A percentile compares a stretch with the other conserved stretches of the same genome.
Evolutionary conservation across 78 protist genomes (phyloP).

Genomic region (Chrysochromulina tobinii): DNA sequence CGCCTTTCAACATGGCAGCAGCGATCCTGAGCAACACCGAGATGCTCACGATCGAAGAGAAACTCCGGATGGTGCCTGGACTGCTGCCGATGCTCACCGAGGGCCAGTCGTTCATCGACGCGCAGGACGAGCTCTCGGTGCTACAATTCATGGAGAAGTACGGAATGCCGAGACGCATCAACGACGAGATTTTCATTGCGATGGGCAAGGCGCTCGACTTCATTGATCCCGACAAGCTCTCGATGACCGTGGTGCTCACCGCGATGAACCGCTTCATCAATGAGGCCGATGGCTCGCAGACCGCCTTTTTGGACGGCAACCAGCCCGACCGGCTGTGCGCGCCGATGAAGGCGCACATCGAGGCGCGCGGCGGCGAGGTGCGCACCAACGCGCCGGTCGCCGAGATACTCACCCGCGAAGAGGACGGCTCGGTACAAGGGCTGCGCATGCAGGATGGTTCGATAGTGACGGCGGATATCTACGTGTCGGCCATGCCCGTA

Average conservation of each 20-base stretch:
- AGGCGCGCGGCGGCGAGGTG: slow-evolving; percentile 9
- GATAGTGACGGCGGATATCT: slow-evolving; percentile 19
- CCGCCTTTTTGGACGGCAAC: slow-evolving; percentile 47
- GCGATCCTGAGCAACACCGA: slow-evolving; percentile 50
- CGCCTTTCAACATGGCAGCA: slow-evolving; percentile 49
- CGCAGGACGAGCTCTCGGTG: slow-evolving; percentile 39
- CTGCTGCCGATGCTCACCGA: slow-evolving; percentile 40
- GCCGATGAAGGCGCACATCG: slow-evolving; percentile 35
- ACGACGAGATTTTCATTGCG: slow-evolving; percentile 48
- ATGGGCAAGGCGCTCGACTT: slow-evolving; percentile 60
- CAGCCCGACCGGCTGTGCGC: slow-evolving; percentile 54
- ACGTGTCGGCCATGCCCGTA: slow-evolving; percentile 54
- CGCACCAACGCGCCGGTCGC: background rate
- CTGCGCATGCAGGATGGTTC: background rate
- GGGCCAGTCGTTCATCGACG: slow-evolving; percentile 39
- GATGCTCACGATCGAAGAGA: slow-evolving; percentile 50
- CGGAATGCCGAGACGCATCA: slow-evolving; percentile 47
- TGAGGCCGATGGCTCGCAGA: slow-evolving; percentile 31
- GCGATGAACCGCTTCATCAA: slow-evolving; percentile 50
- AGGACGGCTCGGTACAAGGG: background rate
- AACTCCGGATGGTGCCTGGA: slow-evolving; percentile 34
- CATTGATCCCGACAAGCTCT: slow-evolving; percentile 53
- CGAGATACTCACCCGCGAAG: background rate
- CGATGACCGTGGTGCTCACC: slow-evolving; percentile 53
- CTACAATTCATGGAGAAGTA: slow-evolving; percentile 30